phyloP scores from a whole-genome alignment of 202 grass and related monocot genomes.

The Elaeis oleifera region DNA sequence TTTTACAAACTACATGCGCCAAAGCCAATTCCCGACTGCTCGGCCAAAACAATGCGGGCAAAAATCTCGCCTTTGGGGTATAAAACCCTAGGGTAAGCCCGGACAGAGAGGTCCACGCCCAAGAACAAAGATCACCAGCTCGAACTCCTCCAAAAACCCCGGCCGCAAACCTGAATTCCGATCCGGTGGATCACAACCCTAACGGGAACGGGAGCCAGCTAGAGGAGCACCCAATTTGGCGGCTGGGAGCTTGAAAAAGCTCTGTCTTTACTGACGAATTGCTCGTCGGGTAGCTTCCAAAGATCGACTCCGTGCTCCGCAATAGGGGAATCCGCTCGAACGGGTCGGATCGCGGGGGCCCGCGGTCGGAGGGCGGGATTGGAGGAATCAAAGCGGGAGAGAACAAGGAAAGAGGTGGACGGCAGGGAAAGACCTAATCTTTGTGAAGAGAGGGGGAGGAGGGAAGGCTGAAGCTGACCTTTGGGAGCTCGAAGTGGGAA shows the following conservation, averaged over 20 bases:
- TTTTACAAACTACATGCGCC: neutral
- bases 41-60: neutral
- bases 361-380: neutral
- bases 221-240: neutral
- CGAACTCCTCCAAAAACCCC: neutral
- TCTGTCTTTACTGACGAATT: neutral
- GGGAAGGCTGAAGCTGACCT: neutral
- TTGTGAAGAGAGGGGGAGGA: neutral
- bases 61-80: constrained; percentile 1
- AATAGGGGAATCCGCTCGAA: constrained; percentile 1
- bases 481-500: neutral
- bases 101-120: neutral
- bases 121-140: constrained; percentile 3
- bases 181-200: constrained; percentile 20
- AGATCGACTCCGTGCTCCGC: constrained; percentile 6
- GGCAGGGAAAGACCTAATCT: neutral
- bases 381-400: neutral
- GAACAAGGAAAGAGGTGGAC: neutral
- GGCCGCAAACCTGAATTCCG: neutral
- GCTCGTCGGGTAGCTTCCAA: neutral
- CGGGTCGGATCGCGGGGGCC: neutral
- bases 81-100: constrained; percentile 15
- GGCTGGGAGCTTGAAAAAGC: neutral
- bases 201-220: neutral
- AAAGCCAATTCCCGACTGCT: neutral